Evolutionary conservation across 306 rosid species (phyloP).

Genomic region (Gleditsia sinensis): DNA sequence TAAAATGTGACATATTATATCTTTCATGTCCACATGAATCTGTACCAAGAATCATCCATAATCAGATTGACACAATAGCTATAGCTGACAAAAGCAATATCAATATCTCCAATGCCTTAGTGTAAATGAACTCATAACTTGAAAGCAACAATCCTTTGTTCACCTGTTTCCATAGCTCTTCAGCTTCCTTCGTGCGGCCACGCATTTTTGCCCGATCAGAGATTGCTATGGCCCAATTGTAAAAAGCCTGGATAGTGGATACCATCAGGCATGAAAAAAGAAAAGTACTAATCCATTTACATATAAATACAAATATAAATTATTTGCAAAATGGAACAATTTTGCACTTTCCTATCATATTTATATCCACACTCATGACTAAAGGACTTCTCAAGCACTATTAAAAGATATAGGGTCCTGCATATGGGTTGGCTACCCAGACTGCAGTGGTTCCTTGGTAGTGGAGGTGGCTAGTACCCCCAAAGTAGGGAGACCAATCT

Average conservation of each 20-base stretch:
- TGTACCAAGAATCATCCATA: slow-evolving; percentile 9
- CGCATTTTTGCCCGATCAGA: slow-evolving; percentile 99
- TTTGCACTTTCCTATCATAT: slow-evolving; percentile 9
- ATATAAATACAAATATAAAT: background rate
- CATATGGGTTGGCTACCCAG: slow-evolving; percentile 4
- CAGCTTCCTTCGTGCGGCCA: slow-evolving; percentile 99
- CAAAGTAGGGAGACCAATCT: background rate
- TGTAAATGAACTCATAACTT: slow-evolving; percentile 25
- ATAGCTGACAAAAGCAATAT: slow-evolving; percentile 16
- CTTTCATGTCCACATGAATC: slow-evolving; percentile 14
- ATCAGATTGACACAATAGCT: slow-evolving; percentile 4
- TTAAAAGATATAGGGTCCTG: background rate
- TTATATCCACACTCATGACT: background rate
- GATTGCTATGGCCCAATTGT: slow-evolving; percentile 99
- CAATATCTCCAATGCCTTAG: background rate
- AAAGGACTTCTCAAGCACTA: slow-evolving; percentile 2
- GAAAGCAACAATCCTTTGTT: slow-evolving; percentile 31
- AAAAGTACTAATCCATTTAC: background rate
- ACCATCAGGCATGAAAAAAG: background rate
- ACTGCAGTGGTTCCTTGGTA: background rate
- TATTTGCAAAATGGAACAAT: background rate
- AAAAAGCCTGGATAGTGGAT: slow-evolving; percentile 80
- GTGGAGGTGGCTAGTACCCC: background rate
- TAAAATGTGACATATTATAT: slow-evolving; percentile 10
- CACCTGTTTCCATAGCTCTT: slow-evolving; percentile 99